These are phyloP conservation scores for Kodamaea fungicola DNA, from an alignment of 1,139 yeast genomes.

Conservation along the genomic window DNA sequence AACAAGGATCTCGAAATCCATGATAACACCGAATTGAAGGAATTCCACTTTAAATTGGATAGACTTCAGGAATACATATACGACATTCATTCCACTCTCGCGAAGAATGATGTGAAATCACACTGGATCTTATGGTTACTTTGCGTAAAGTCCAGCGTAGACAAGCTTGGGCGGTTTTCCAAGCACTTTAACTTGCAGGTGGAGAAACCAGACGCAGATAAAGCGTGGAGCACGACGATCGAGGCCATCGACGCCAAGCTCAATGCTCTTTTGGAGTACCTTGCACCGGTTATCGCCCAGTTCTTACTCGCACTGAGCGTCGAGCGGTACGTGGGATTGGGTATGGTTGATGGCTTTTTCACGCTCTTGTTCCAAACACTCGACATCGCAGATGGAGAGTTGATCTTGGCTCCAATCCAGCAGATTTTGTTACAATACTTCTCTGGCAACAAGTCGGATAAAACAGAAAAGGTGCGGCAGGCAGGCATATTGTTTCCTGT, in stretches of 20 bases:
- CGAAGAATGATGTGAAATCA: constrained; percentile 9
- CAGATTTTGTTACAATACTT: constrained; percentile 7
- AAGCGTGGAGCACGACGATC: constrained; percentile 5
- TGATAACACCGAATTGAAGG: constrained; percentile 18
- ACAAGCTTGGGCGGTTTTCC: constrained; percentile 11
- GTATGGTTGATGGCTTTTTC: too few relatives aligned
- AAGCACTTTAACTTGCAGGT: constrained; percentile 9
- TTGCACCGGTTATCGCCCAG: constrained; percentile 2
- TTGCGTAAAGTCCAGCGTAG: constrained; percentile 12
- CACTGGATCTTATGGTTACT: constrained; percentile 22
- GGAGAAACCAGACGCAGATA: constrained; percentile 4
- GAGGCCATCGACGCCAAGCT: constrained; percentile 7
- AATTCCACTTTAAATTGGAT: constrained; percentile 13
- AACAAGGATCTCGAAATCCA: constrained; percentile 70
- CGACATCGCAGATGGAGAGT: too few relatives aligned
- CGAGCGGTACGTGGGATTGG: too few relatives aligned
- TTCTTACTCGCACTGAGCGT: constrained; percentile 3
- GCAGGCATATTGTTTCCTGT: constrained; percentile 14
- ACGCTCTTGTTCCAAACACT: too few relatives aligned
- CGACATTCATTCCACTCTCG: constrained; percentile 14
- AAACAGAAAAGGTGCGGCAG: constrained; percentile 2
- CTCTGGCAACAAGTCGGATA: constrained; percentile 2
- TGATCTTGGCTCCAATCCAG: constrained; percentile 6
- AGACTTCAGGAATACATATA: constrained; percentile 19
- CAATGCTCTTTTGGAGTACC: constrained; percentile 2